Evolutionary conservation across 2,329 filamentous ascomycete species (phyloP).

Genomic region (Arachnomyces sp.): DNA sequence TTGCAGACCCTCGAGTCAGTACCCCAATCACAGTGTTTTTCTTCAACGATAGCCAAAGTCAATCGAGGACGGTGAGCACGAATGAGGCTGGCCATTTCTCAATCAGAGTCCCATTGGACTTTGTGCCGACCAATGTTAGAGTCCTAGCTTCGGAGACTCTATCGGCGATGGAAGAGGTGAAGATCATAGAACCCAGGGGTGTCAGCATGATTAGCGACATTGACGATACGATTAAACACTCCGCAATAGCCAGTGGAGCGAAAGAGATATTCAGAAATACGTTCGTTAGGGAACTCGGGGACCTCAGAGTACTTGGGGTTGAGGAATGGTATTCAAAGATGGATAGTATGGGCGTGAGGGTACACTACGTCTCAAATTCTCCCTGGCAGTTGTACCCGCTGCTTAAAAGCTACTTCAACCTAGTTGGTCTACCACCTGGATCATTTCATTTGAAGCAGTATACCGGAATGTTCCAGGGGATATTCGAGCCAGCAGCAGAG

Average conservation of each 20-base stretch:
- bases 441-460: conserved; percentile 96
- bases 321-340: conserved; percentile 79
- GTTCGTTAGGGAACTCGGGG: conserved; percentile 75
- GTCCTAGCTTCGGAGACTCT: conserved; percentile 80
- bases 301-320: conserved; percentile 78
- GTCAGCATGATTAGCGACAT: conserved; percentile 95
- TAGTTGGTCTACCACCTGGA: conserved; percentile 71
- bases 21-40: conserved; percentile 87
- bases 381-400: conserved; percentile 96
- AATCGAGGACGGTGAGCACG: conserved; percentile 75
- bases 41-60: conserved; percentile 75
- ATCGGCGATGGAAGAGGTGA: conserved; percentile 69
- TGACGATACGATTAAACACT: conserved; percentile 94
- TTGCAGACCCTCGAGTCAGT: conserved; percentile 71
- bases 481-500: conserved; percentile 95
- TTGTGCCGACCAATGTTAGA: conserved; percentile 80
- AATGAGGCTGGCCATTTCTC: conserved; percentile 85
- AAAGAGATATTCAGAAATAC: conserved; percentile 95
- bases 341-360: conserved; percentile 68
- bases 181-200: conserved; percentile 66
- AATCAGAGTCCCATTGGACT: conserved; percentile 71
- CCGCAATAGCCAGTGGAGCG: conserved; percentile 77
- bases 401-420: conserved; percentile 72
- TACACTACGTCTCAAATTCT: conserved; percentile 99
- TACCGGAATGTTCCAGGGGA: conserved; percentile 91